Conservation (phyloP, 2,329 filamentous ascomycete genomes). For the Phaeosphaeria sp. region DNA sequence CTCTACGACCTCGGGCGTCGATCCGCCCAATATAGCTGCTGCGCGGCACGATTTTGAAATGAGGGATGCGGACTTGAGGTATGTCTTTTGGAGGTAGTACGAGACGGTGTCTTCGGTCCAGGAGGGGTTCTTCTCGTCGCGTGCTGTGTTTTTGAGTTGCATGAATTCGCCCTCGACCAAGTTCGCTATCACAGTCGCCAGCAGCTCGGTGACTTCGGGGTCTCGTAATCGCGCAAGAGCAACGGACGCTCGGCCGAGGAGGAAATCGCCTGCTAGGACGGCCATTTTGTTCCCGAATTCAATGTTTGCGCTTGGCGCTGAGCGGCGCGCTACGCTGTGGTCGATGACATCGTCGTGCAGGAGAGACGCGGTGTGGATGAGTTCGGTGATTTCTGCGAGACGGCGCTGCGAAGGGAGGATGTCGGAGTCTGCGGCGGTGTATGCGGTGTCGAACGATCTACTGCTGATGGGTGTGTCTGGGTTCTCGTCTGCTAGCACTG, state of each 20-base stretch:
- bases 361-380: slow-evolving; percentile 95
- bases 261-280: slow-evolving; percentile 94
- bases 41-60: slow-evolving; percentile 97
- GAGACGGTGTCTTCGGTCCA: slow-evolving; percentile 89
- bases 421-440: slow-evolving; percentile 60
- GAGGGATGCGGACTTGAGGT: slow-evolving; percentile 92
- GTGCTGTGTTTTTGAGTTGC: slow-evolving; percentile 96
- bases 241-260: slow-evolving; percentile 90
- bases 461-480: slow-evolving; percentile 61
- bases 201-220: slow-evolving; percentile 90
- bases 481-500: slow-evolving; percentile 80
- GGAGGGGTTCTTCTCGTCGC: slow-evolving; percentile 81
- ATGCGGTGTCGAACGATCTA: slow-evolving; percentile 56
- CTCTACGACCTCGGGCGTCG: slow-evolving; percentile 80
- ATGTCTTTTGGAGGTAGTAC: slow-evolving; percentile 98
- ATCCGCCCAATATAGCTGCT: slow-evolving; percentile 82
- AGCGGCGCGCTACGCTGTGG: slow-evolving; percentile 83
- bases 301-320: slow-evolving; percentile 86
- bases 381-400: slow-evolving; percentile 93
- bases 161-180: slow-evolving; percentile 99
- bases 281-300: slow-evolving; percentile 99
- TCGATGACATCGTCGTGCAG: slow-evolving; percentile 99
- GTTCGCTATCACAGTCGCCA: slow-evolving; percentile 97
- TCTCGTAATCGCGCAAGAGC: slow-evolving; percentile 89
- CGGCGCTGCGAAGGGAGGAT: slow-evolving; percentile 93